Evolutionary conservation across 768 basidiomycete genomes (phyloP), one percentile per base, ranked within the genome.

Genomic region (Chalciporus sphaerocephalus): DNA sequence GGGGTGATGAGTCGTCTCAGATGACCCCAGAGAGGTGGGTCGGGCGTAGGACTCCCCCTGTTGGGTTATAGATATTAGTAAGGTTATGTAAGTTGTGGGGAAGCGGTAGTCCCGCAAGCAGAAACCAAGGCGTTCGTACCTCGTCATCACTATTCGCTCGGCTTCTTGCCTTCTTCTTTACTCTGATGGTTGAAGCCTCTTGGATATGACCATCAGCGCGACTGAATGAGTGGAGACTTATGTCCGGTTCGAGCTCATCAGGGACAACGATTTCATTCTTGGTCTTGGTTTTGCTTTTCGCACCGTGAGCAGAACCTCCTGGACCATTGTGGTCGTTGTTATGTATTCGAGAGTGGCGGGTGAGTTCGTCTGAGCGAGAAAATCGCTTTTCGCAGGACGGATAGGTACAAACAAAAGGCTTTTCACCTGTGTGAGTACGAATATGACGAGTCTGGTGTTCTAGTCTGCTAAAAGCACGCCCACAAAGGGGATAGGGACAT

Each of bases 401-500:
- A 64, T 85, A 90, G 2, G 82, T 85, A 78, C 95, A 99, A 17
- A 81, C 78, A 58, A 97, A 97, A 2, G 95, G 95, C 57, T 96
- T 97, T 70, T 99, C 95, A 59, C 95, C 95, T 0, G 95, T 99
- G 66, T 99, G 95, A 0, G 94, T 99, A 48, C 95, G 87, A 44
- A 97, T 96, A 62, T 99, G 95, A 51, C 95, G 86, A 16, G 95
- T 99, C 91, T 98, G 92, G 66, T 99, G 95, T 65, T 99, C 95
- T 18, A 98, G 80, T 46, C 95, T 76, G 60, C 89, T 93, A 69
- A 99, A 99, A 0, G 95, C 92, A n/a, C 92, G 77, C 21, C 90
- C 91, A 61, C 95, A 99, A 23, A 90, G 77, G 4, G 75, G 76
- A 65, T 88, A 90, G 2, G 95, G 95, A 64, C 95, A 99, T 64